phyloP scores from a whole-genome alignment of 306 rosid species.

The Canavalia ensiformis region DNA sequence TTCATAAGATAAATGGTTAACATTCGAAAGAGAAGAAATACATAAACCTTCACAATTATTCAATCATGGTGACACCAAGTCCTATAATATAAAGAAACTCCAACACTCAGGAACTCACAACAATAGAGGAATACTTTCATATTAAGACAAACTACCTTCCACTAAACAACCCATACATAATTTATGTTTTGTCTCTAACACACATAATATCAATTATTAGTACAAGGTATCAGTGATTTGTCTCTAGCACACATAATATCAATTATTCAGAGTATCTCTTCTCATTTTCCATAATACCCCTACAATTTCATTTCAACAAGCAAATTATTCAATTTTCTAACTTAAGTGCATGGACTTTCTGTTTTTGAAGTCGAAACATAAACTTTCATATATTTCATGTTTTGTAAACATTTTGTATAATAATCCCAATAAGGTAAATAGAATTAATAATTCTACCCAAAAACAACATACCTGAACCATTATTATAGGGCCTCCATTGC shows the following conservation, averaged over 20 bases:
- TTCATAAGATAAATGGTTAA: conserved; percentile 32
- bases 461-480: conserved; percentile 86
- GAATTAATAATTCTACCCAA: conserved; percentile 14
- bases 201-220: conserved; percentile 13
- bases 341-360: conserved; percentile 27
- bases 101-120: conserved; percentile 33
- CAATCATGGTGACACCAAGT: conserved; percentile 23
- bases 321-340: conserved; percentile 30
- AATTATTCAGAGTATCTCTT: conserved; percentile 16
- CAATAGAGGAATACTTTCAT: conserved; percentile 2
- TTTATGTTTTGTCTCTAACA: conserved; percentile 19
- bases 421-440: conserved; percentile 28
- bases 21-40: conserved; percentile 25
- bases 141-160: conserved; percentile 15
- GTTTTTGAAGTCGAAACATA: conserved; percentile 29
- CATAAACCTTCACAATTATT: conserved; percentile 31
- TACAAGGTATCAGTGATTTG: conserved; percentile 4
- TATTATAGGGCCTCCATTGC: conserved; percentile 85
- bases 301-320: conserved; percentile 20
- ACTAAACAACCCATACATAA: conserved; percentile 20
- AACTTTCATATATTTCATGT: conserved; percentile 24
- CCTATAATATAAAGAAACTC: conserved; percentile 31
- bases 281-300: conserved; percentile 14
- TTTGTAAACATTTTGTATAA: conserved; percentile 21
- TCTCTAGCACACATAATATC: conserved; percentile 15